phyloP scores from a whole-genome alignment of 192 early-diverging fungal species.

The Coemansia sp. region DNA sequence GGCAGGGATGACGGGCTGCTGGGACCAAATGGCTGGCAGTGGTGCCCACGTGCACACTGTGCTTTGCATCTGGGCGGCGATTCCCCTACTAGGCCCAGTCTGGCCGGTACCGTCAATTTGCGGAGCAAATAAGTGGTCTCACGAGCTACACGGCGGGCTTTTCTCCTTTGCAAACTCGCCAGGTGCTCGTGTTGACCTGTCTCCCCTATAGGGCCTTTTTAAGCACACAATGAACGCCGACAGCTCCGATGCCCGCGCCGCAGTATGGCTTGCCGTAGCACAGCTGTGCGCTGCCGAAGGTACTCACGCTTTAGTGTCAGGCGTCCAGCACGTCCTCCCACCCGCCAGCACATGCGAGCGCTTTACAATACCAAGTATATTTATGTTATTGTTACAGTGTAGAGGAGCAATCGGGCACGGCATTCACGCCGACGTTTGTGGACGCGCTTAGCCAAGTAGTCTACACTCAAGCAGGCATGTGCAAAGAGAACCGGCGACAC shows the following conservation, averaged over 20 bases:
- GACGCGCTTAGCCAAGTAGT: constrained; percentile 40
- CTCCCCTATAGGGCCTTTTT: not conserved
- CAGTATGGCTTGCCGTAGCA: constrained; percentile 39
- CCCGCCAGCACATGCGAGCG: no score
- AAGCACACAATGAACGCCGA: constrained; percentile 23
- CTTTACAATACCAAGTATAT: no score
- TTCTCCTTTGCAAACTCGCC: no score
- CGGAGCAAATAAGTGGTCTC: not conserved
- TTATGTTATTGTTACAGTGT: not conserved
- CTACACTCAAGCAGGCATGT: constrained; percentile 29
- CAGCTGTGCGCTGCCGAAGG: constrained; percentile 33
- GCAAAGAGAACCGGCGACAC: no score
- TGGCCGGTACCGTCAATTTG: not conserved
- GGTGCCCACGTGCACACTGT: constrained; percentile 2
- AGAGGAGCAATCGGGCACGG: constrained; percentile 17
- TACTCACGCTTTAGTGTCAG: no score
- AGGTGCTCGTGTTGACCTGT: no score
- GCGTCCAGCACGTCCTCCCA: no score
- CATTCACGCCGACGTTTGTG: constrained; percentile 34
- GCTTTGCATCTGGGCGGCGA: no score
- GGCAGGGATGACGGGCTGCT: no score
- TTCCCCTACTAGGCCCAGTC: no score
- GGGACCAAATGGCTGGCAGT: no score
- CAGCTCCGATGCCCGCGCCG: constrained; percentile 25
- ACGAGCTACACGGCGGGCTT: no score